A percentile compares a stretch with the other conserved stretches of the same genome.
Conservation (phyloP, 257 asterid genomes). For the Salvia miltiorrhiza region DNA sequence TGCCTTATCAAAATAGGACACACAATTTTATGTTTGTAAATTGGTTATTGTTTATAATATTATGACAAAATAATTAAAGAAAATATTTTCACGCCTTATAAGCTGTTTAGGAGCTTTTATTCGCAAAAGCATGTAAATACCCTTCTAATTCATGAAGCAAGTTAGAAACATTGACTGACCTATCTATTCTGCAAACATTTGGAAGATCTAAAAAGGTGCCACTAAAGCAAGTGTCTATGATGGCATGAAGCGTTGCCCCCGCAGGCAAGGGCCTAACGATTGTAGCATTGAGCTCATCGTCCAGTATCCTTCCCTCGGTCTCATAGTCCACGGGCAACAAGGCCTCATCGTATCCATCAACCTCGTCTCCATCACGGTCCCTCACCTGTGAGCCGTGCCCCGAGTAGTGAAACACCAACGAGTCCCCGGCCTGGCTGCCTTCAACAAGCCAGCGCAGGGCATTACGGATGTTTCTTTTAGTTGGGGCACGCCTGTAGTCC, state of each 20-base stretch:
- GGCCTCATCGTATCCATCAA: conserved; percentile 78
- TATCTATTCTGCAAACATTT: conserved; percentile 60
- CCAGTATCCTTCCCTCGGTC: conserved; percentile 70
- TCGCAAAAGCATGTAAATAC: no score
- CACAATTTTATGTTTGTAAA: no score
- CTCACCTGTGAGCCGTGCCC: conserved; percentile 71
- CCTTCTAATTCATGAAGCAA: no score
- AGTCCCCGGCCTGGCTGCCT: conserved; percentile 69
- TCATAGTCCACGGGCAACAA: conserved; percentile 71
- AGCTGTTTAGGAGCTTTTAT: no score
- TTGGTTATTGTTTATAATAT: no score
- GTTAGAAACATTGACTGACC: conserved; percentile 28
- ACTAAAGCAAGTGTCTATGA: conserved; percentile 79
- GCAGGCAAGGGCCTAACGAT: conserved; percentile 73
- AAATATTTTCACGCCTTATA: no score
- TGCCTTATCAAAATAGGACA: conserved; percentile 38
- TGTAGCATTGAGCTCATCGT: conserved; percentile 74
- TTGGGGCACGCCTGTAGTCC: conserved; percentile 45
- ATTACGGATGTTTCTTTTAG: conserved; percentile 59
- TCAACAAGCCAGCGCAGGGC: conserved; percentile 78
- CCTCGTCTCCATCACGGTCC: conserved; percentile 75
- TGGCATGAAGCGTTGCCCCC: conserved; percentile 75
- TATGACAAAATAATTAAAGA: no score
- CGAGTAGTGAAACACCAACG: conserved; percentile 79
- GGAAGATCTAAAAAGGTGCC: conserved; percentile 85